A percentile compares a stretch with the other conserved stretches of the same genome.
Conservation (phyloP, 2,329 filamentous ascomycete genomes). For the Neoascochyta sp. region DNA sequence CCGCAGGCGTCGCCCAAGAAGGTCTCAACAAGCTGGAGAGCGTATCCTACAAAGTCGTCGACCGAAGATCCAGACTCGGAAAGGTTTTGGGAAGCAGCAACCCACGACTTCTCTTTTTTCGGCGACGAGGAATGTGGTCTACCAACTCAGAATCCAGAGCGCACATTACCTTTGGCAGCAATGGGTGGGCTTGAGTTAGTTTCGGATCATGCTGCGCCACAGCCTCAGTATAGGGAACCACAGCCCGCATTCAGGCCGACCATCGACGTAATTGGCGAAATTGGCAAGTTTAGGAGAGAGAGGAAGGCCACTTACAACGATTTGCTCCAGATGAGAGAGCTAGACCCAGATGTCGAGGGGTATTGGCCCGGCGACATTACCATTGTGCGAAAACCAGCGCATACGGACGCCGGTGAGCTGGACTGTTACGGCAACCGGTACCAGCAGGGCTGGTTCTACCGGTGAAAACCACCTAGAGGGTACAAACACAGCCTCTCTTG, state of each 20-base stretch:
- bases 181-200: slow-evolving; percentile 44
- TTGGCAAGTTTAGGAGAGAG: slow-evolving; percentile 53
- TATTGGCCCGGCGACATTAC: slow-evolving; percentile 59
- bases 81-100: slow-evolving; percentile 56
- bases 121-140: slow-evolving; percentile 55
- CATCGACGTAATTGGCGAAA: slow-evolving; percentile 51
- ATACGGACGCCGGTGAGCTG: slow-evolving; percentile 40
- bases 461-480: slow-evolving; percentile 41
- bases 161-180: slow-evolving; percentile 45
- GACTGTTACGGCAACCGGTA: slow-evolving; percentile 55
- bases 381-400: slow-evolving; percentile 48
- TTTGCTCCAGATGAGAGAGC: slow-evolving; percentile 23
- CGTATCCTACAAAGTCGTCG: slow-evolving; percentile 50
- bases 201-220: slow-evolving; percentile 8
- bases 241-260: slow-evolving; percentile 12
- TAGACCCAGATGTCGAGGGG: slow-evolving; percentile 48
- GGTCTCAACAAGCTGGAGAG: slow-evolving; percentile 45
- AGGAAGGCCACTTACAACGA: slow-evolving; percentile 50
- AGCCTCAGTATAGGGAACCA: slow-evolving; percentile 4
- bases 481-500: not conserved
- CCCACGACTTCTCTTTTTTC: slow-evolving; percentile 61
- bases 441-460: slow-evolving; percentile 52
- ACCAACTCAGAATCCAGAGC: slow-evolving; percentile 44
- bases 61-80: slow-evolving; percentile 59
- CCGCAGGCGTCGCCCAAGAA: slow-evolving; percentile 26